A percentile compares a stretch with the other conserved stretches of the same genome.
These are phyloP conservation scores for Triangularia verruculosa DNA, from an alignment of 2,329 filamentous ascomycete species.

Conservation along the genomic window DNA sequence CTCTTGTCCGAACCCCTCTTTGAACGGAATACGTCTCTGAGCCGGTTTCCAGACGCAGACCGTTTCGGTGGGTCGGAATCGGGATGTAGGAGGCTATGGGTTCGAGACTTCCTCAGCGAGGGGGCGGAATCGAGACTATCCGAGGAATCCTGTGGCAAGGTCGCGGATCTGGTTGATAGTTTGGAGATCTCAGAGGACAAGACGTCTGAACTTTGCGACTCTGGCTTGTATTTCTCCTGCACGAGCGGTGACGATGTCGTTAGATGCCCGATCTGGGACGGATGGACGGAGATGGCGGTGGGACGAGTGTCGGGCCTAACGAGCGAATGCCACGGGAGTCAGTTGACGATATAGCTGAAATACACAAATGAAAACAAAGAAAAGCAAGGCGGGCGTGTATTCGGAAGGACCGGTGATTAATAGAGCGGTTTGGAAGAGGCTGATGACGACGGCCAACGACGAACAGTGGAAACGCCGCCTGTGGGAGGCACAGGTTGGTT, in stretches of 20 bases:
- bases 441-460: slow-evolving; percentile 23
- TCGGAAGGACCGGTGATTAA: slow-evolving; percentile 3
- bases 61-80: slow-evolving; percentile 48
- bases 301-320: slow-evolving; percentile 35
- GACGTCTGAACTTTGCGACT: slow-evolving; percentile 40
- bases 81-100: slow-evolving; percentile 40
- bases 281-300: slow-evolving; percentile 53
- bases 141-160: slow-evolving; percentile 35
- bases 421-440: slow-evolving; percentile 11
- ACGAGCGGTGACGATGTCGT: slow-evolving; percentile 68
- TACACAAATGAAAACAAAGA: slow-evolving; percentile 18
- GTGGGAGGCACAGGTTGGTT: slow-evolving; percentile 24
- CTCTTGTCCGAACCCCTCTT: slow-evolving; percentile 50
- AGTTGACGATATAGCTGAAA: slow-evolving; percentile 12
- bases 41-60: slow-evolving; percentile 65
- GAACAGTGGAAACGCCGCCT: slow-evolving; percentile 15
- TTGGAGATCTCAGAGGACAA: slow-evolving; percentile 18
- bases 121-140: slow-evolving; percentile 34
- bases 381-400: slow-evolving; percentile 4
- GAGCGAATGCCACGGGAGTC: slow-evolving; percentile 15
- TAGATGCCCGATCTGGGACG: slow-evolving; percentile 65
- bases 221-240: slow-evolving; percentile 52
- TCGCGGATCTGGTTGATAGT: slow-evolving; percentile 37
- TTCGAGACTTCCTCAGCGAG: slow-evolving; percentile 34
- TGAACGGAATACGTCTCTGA: slow-evolving; percentile 67